A percentile compares a stretch with the other conserved stretches of the same genome.
These are phyloP conservation scores for Rachicladosporium sp. DNA, from an alignment of 2,329 filamentous ascomycete genomes.

Conservation along the genomic window DNA sequence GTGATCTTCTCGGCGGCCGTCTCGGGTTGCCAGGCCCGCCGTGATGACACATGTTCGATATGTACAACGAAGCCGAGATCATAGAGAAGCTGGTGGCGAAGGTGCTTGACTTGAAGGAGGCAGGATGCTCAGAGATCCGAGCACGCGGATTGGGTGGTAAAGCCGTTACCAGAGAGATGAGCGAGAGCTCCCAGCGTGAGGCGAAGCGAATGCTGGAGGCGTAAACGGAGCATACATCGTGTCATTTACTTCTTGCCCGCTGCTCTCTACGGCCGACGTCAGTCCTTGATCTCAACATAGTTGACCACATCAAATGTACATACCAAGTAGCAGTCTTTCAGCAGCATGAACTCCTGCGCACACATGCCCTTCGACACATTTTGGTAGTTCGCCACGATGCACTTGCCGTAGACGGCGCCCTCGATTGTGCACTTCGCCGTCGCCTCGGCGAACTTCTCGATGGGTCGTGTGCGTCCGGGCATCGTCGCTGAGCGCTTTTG, in stretches of 20 bases:
- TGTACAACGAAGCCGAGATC: constrained; percentile 24
- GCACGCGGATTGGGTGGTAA: constrained; percentile 44
- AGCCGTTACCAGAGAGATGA: constrained; percentile 31
- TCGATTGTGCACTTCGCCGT: constrained; percentile 52
- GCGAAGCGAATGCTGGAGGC: constrained; percentile 14
- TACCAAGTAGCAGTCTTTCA: constrained; percentile 77
- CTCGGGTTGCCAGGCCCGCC: too few species aligned
- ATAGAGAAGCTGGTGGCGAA: constrained; percentile 41
- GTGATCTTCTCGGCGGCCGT: too few species aligned
- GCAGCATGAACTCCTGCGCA: constrained; percentile 63
- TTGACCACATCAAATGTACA: neutral
- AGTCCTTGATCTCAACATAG: constrained; percentile 1
- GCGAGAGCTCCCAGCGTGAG: constrained; percentile 25
- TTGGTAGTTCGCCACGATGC: constrained; percentile 81
- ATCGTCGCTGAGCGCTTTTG: constrained; percentile 10
- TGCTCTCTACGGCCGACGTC: constrained; percentile 12
- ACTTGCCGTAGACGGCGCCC: constrained; percentile 81
- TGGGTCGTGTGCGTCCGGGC: constrained; percentile 44
- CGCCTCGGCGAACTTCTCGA: constrained; percentile 57
- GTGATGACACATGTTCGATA: constrained; percentile 24
- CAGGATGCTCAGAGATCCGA: constrained; percentile 37
- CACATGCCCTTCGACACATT: constrained; percentile 87
- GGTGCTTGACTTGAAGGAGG: constrained; percentile 42
- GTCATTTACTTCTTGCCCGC: constrained; percentile 16
- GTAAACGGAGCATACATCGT: neutral